phyloP scores from a whole-genome alignment of 2,329 filamentous ascomycete species.

The Beauveria australis region DNA sequence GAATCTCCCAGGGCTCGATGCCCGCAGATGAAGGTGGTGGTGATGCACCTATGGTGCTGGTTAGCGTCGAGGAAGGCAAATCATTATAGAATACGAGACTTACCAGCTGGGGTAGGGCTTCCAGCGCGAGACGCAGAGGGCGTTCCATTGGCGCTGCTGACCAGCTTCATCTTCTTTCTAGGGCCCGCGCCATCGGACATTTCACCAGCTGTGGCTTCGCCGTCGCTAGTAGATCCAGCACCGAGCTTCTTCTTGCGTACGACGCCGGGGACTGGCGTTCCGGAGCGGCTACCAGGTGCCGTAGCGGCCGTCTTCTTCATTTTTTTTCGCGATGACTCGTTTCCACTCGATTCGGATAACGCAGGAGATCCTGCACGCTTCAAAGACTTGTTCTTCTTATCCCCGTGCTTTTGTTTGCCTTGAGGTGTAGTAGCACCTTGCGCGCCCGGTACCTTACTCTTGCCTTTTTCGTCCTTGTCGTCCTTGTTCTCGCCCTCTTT shows the following conservation, averaged over 20 bases:
- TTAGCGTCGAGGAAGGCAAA: neutral
- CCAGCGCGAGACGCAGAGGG: constrained; percentile 53
- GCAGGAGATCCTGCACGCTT: constrained; percentile 84
- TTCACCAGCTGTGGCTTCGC: constrained; percentile 61
- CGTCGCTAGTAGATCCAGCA: constrained; percentile 60
- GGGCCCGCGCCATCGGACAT: constrained; percentile 47
- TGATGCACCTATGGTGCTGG: constrained; percentile 19
- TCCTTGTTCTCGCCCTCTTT: constrained; percentile 52
- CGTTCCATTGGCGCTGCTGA: constrained; percentile 39
- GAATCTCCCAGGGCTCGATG: constrained; percentile 45
- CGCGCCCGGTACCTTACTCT: constrained; percentile 48
- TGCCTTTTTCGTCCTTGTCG: constrained; percentile 41
- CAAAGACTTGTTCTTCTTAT: constrained; percentile 53
- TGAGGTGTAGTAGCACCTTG: constrained; percentile 58
- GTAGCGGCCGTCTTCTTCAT: constrained; percentile 54
- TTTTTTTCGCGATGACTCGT: constrained; percentile 75
- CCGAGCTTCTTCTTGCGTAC: constrained; percentile 35
- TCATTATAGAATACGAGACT: constrained; percentile 14
- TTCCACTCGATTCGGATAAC: constrained; percentile 83
- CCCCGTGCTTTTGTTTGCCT: constrained; percentile 36
- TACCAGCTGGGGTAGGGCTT: constrained; percentile 43
- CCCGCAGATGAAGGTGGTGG: constrained; percentile 27
- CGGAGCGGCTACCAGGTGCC: constrained; percentile 44
- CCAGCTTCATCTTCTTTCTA: constrained; percentile 51
- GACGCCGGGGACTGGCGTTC: constrained; percentile 42